A percentile compares a stretch with the other conserved stretches of the same genome.
Evolutionary conservation across 2,329 filamentous ascomycete genomes (phyloP).

Genomic region (Aspergillus unguis): DNA sequence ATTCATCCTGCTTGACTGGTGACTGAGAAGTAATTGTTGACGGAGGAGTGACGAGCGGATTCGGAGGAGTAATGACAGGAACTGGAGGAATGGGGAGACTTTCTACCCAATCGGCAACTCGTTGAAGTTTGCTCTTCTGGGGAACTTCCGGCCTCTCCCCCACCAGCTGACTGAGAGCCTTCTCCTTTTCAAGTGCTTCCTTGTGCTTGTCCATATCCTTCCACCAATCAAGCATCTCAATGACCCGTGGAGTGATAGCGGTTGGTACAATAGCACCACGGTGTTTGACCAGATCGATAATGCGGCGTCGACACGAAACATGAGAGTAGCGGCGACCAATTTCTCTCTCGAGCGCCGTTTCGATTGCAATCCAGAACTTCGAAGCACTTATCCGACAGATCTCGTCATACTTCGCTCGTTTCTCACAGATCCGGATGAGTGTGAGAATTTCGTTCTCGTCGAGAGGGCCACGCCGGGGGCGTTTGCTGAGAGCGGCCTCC

Average conservation of each 20-base stretch:
- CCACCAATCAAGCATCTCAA: conserved; percentile 13
- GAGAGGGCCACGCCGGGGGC: conserved; percentile 10
- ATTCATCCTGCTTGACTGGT: conserved; percentile 2
- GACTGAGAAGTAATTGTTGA: conserved; percentile 1
- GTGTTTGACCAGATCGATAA: conserved; percentile 17
- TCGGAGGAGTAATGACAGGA: neutral
- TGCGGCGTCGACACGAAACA: conserved; percentile 28
- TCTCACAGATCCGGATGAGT: conserved; percentile 17
- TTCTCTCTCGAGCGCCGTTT: conserved; percentile 12
- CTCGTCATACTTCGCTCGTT: conserved; percentile 17
- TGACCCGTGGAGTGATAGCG: conserved; percentile 3
- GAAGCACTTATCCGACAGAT: conserved; percentile 14
- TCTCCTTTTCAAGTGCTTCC: conserved; percentile 7
- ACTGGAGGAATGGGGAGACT: conserved; percentile 10
- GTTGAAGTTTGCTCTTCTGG: conserved; percentile 7
- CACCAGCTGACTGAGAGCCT: conserved; percentile 3
- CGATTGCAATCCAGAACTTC: conserved; percentile 23
- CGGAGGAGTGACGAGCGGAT: neutral
- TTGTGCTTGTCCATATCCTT: conserved; percentile 16
- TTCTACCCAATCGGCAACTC: conserved; percentile 13
- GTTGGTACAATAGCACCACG: conserved; percentile 10
- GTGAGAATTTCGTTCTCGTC: conserved; percentile 16
- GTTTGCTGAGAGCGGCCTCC: conserved; percentile 1
- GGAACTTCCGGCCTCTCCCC: conserved; percentile 2
- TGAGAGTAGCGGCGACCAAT: conserved; percentile 27